Percentiles rank a stretch among this genome's conserved stretches.
phyloP scores from a whole-genome alignment of 768 basidiomycete genomes.

The Collybia mongolica region DNA sequence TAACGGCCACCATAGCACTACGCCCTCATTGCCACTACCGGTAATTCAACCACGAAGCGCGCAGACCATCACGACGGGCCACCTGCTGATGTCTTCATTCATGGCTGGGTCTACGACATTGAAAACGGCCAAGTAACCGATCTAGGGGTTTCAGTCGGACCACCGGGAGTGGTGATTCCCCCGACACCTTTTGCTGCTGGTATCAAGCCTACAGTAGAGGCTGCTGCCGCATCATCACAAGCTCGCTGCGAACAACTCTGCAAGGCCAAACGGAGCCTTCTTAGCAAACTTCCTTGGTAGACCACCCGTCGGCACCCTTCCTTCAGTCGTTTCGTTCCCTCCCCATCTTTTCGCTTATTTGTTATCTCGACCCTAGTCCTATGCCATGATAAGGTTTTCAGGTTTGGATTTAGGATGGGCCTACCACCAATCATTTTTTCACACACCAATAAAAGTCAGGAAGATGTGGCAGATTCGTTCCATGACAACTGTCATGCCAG shows the following conservation, averaged over 20 bases:
- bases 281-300: neutral
- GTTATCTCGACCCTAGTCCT: too few species aligned
- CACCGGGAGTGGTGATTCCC: slow-evolving; percentile 32
- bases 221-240: neutral
- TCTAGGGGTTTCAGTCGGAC: slow-evolving; percentile 39
- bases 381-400: too few species aligned
- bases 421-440: too few species aligned
- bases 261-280: slow-evolving; percentile 4
- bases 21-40: too few species aligned
- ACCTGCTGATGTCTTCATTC: slow-evolving; percentile 33
- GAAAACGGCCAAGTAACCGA: slow-evolving; percentile 49
- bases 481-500: too few species aligned
- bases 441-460: too few species aligned
- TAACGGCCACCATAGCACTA: neutral
- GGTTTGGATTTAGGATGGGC: too few species aligned
- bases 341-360: too few species aligned
- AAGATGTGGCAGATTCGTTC: too few species aligned
- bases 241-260: slow-evolving; percentile 7
- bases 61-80: slow-evolving; percentile 15
- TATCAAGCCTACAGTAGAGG: neutral
- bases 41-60: slow-evolving; percentile 6
- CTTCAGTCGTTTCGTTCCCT: too few species aligned
- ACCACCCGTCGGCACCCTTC: too few species aligned
- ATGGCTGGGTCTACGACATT: slow-evolving; percentile 63
- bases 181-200: slow-evolving; percentile 22